Base-by-base conservation (phyloP, 768 basidiomycete genomes). In the Tremella mesenterica region DNA sequence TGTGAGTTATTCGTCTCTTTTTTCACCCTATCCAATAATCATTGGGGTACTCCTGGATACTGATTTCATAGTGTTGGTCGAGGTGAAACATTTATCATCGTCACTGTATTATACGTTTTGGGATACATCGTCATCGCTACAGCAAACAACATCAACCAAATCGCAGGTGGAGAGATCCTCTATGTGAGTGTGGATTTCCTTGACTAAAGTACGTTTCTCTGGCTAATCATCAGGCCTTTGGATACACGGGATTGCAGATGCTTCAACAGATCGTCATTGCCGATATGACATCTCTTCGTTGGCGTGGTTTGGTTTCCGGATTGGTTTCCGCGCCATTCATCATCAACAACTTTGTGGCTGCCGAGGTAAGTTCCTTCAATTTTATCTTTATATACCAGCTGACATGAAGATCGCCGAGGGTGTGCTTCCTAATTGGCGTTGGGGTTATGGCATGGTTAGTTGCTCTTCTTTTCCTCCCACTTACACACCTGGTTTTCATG, bases 81-180 rank as follows among this genome's bases (percentile, higher is more conserved):
- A 61, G 83, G 81, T 18, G 77, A 77, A 36, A 82, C 84, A 1
- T 86, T 81, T 63, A 73, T 78, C 26, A 57, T 78, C 33, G 81
- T 83, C 51, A 64, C 81, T 33, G 34, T 81, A 16, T 81, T 83
- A 59, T 85, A 85, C 70, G 78, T 81, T 47, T 39, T 83, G 29
- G 83, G 77, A 73, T 81, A 74, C 74, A 29, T 56, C 29, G 54
- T 67, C 48, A 68, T 71, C 43, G 71, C 59, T 36, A 55, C 58
- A 46, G 64, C 69, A 41, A 26, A 58, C 27, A 50, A 55, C 44
- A 64, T 73, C 51, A 62, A 63, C 26, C 61, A 62, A 34, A 68
- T 72, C 36, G 66, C 67, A 12, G 60, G 59, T 52, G 64, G 74
- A 34, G 53, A 51, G 38, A 54, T 69, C 47, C 50, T 67, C 54